Base-by-base conservation (phyloP, 352 stramenopile species). In the Globisporangium cystogenes region DNA sequence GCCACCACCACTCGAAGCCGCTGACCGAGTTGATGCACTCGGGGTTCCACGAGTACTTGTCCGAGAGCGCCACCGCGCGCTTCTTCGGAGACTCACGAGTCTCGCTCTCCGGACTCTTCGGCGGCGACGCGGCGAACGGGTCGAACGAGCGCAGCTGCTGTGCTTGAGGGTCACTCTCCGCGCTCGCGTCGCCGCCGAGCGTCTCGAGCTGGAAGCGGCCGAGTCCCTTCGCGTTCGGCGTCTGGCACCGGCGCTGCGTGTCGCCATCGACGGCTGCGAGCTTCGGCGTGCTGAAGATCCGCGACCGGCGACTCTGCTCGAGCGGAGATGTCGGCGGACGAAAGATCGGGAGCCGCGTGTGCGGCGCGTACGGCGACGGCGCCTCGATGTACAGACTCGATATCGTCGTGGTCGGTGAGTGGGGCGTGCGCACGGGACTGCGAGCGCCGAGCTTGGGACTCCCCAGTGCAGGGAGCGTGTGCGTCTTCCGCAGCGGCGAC, bases 1-100 rank as follows among this genome's bases (percentile, higher is more conserved):
- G 65, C 81, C 81, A 90, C 76, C 74, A 92, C 81, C 81, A 92
- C 51, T 89, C 76, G 53, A 90, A 90, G 4, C 81, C 76, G 48
- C 76, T 87, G 21, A 87, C 81, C 0, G 74, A 88, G 42, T 86
- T 86, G 37, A 92, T 85, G 43, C 71, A 81, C 33, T 89, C 75
- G 4, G 78, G 75, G 49, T 86, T 82, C 78, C 78, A 89, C 33
- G 70, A 79, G 52, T 80, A 84, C 49, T 84, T 86, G 7, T 87
- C 67, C 0, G 73, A 84, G 3, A 84, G 35, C 10, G 54, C 48
- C 21, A 72, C 55, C 7, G 39, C 16, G 21, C 66, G 60, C 52
- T 75, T 69, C 39, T 78, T 79, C 6, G 51, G 60, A 11, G 51
- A 57, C 5, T 35, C 35, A 12, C 46, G n/a, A n/a, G n/a, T n/a